phyloP scores from a whole-genome alignment of 768 basidiomycete genomes.

The Xerocomellus intermedius region DNA sequence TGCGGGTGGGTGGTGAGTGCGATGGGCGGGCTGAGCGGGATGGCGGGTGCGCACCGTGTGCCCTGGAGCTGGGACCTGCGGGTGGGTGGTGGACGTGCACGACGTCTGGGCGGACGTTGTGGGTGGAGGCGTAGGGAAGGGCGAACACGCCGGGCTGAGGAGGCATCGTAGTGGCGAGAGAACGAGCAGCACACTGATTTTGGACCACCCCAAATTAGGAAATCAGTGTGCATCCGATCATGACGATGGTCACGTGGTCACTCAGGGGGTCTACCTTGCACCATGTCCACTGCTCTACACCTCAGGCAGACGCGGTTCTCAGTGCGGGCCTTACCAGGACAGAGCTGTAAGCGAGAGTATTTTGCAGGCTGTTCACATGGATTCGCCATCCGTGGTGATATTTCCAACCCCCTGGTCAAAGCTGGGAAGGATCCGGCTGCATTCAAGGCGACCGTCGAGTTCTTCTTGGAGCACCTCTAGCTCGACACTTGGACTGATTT shows the following conservation, averaged over 20 bases:
- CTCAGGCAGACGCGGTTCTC: conserved; percentile 47
- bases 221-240: conserved; percentile 20
- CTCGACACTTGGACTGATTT: not conserved
- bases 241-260: conserved; percentile 20
- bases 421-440: conserved; percentile 63
- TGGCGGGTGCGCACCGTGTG: conserved; percentile 36
- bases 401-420: conserved; percentile 49
- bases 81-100: conserved; percentile 40
- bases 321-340: conserved; percentile 27
- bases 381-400: conserved; percentile 50
- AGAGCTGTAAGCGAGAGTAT: conserved; percentile 49
- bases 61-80: conserved; percentile 44
- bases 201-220: conserved; percentile 19
- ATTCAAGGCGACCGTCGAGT: conserved; percentile 54
- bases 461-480: conserved; percentile 39
- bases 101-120: conserved; percentile 40
- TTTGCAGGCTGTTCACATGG: conserved; percentile 52
- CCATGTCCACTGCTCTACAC: not conserved
- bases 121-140: conserved; percentile 52
- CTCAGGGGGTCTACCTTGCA: not conserved
- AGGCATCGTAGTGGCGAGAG: conserved; percentile 43
- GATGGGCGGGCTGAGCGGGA: conserved; percentile 9
- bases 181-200: conserved; percentile 6
- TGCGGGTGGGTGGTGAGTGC: conserved; percentile 29
- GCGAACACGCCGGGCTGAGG: conserved; percentile 71